A percentile compares a stretch with the other conserved stretches of the same genome.
These are phyloP conservation scores for Hemisphaericaspora subhashii DNA, from an alignment of 1,139 yeast genomes.

Conservation along the genomic window DNA sequence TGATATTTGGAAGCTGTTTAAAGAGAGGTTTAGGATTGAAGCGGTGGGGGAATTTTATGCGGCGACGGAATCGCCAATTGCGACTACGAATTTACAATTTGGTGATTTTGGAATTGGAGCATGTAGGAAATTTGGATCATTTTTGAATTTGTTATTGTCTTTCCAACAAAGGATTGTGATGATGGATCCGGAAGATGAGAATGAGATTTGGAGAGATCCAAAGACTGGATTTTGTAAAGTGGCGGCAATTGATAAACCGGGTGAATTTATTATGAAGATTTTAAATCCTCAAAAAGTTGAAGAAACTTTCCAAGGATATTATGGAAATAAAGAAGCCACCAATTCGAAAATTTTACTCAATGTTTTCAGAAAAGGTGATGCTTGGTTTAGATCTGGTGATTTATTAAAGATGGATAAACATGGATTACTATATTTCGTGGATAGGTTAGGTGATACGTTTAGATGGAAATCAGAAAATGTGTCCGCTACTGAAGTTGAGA, in stretches of 20 bases:
- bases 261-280: conserved; percentile 81
- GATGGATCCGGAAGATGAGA: conserved; percentile 82
- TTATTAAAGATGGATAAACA: conserved; percentile 67
- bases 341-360: conserved; percentile 68
- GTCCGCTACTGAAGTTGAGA: conserved; percentile 91
- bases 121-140: conserved; percentile 76
- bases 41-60: conserved; percentile 92
- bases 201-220: conserved; percentile 68
- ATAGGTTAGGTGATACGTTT: conserved; percentile 92
- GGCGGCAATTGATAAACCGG: conserved; percentile 62
- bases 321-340: conserved; percentile 79
- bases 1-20: conserved; percentile 88
- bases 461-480: conserved; percentile 98
- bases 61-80: conserved; percentile 90
- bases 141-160: conserved; percentile 56
- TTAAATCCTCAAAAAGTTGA: conserved; percentile 62
- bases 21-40: conserved; percentile 69
- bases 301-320: conserved; percentile 86
- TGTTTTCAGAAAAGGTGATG: conserved; percentile 85
- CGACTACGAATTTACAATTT: conserved; percentile 76
- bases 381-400: conserved; percentile 90
- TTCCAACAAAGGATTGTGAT: conserved; percentile 62
- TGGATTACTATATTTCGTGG: conserved; percentile 80
- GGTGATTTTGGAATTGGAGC: conserved; percentile 89
- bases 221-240: conserved; percentile 55